A percentile compares a stretch with the other conserved stretches of the same genome.
Evolutionary conservation across 2,329 filamentous ascomycete genomes (phyloP).

Genomic region (Fusarium xylarioides): DNA sequence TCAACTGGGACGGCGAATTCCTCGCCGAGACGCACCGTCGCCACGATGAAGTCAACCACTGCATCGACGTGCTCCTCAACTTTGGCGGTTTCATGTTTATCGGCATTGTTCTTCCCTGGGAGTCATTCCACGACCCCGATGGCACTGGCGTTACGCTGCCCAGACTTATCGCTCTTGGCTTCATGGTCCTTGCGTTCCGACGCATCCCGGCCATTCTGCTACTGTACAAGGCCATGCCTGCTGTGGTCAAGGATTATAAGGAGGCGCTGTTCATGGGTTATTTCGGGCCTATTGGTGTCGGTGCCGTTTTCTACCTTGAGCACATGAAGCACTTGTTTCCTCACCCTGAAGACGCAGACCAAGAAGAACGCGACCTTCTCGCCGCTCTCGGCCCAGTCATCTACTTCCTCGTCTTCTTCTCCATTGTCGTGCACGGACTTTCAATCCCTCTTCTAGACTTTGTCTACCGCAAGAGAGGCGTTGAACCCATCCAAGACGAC

Average conservation of each 20-base stretch:
- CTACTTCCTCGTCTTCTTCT: conserved; percentile 52
- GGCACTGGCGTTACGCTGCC: conserved; percentile 61
- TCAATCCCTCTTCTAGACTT: conserved; percentile 53
- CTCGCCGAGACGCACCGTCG: conserved; percentile 63
- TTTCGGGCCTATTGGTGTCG: conserved; percentile 81
- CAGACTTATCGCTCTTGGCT: conserved; percentile 60
- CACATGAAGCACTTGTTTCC: conserved; percentile 56
- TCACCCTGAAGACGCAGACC: conserved; percentile 45
- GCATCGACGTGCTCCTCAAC: conserved; percentile 66
- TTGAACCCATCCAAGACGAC: conserved; percentile 55
- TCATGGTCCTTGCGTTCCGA: conserved; percentile 63
- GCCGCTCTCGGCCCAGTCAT: conserved; percentile 51
- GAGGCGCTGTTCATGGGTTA: conserved; percentile 71
- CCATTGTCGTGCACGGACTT: conserved; percentile 46
- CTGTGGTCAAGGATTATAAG: conserved; percentile 60
- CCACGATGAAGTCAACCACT: conserved; percentile 69
- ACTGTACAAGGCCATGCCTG: conserved; percentile 65
- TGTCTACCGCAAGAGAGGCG: conserved; percentile 34
- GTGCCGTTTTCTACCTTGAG: conserved; percentile 77
- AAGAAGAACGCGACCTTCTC: conserved; percentile 48
- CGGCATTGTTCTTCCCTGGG: conserved; percentile 65
- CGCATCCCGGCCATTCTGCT: conserved; percentile 65
- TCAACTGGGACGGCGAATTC: conserved; percentile 72
- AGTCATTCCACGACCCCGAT: conserved; percentile 61
- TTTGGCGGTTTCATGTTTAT: conserved; percentile 70